Conservation (phyloP, 2,329 filamentous ascomycete genomes). For the Aspergillus brunneoviolaceus region DNA sequence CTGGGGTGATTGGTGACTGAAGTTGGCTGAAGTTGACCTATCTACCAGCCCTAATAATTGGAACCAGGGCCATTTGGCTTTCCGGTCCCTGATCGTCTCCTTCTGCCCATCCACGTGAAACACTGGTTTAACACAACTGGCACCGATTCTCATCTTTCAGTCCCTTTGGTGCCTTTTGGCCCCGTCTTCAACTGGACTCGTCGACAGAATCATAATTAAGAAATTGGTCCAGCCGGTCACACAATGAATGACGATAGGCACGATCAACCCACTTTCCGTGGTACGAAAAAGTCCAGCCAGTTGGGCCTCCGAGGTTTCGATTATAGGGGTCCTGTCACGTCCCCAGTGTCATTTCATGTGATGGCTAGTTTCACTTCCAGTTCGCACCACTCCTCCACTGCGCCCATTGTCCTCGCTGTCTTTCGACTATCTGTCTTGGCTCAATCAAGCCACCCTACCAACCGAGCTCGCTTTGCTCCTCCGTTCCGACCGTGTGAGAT, state of each 20-base stretch:
- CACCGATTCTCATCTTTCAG: neutral
- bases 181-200: neutral
- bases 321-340: slow-evolving; percentile 3
- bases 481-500: neutral
- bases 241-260: neutral
- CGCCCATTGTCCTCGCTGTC: neutral
- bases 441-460: neutral
- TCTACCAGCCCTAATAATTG: slow-evolving; percentile 7
- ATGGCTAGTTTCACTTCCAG: neutral
- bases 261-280: slow-evolving; percentile 1
- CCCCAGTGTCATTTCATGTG: neutral
- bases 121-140: neutral
- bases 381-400: neutral
- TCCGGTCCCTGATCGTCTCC: neutral
- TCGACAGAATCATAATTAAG: neutral
- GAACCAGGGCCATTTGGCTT: neutral
- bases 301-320: neutral
- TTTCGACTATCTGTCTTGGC: neutral
- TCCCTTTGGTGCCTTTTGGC: neutral
- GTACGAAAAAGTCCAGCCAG: neutral
- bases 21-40: neutral
- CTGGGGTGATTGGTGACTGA: too few relatives aligned
- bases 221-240: neutral
- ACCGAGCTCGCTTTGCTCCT: neutral
- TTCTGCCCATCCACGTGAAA: neutral